Base-by-base conservation (phyloP, 148 eudicot genomes). In the Dysphania ambrosioides region DNA sequence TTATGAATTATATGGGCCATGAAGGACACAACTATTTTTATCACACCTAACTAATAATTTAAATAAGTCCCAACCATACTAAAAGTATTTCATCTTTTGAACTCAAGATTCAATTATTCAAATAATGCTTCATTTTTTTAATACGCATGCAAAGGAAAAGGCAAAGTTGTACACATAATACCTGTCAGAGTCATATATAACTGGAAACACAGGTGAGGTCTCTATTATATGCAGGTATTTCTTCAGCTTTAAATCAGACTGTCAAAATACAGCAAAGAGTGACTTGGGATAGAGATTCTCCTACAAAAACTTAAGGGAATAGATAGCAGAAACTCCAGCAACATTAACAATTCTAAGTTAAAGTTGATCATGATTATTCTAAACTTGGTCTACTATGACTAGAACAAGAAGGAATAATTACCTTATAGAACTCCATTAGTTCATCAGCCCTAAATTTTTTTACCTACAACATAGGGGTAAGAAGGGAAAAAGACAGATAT, bases 241-340 rank as follows among this genome's bases (percentile, higher is more conserved):
- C 92, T 95, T 95, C 90, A 95, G 71, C 82, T 95, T 95, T 86
- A 90, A 68, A 83, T 95, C 98, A 38, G 93, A 86, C 98, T 95
- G 98, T 79, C 47, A 84, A 49, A 55, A 11, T 73, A 35, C 35
- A 76, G 61, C 8, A 40, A 62, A 38, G 26, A 4, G 0, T 27
- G 32, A 30, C 56, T 73, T 56, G 44, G 1, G 19, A 61, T 6
- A 30, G 2, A 24, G 29, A 18, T 18, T 8, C 44, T 36, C 56
- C 19, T 29, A 35, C 29, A 69, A 56, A 2, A 53, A 8, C 66
- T 30, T 38, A 30, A 12, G 10, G 11, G 68, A 2, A 76, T 32
- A 55, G 1, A 35, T 27, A 31, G 27, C 68, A 67, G 68, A 66
- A 36, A n/a, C 36, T 41, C 36, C 24, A 35, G 36, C 8, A 34